Percentiles rank a stretch among this genome's conserved stretches.
Evolutionary conservation across 1,139 yeast species (phyloP).

Genomic region (Sugiyamaella pinicola): DNA sequence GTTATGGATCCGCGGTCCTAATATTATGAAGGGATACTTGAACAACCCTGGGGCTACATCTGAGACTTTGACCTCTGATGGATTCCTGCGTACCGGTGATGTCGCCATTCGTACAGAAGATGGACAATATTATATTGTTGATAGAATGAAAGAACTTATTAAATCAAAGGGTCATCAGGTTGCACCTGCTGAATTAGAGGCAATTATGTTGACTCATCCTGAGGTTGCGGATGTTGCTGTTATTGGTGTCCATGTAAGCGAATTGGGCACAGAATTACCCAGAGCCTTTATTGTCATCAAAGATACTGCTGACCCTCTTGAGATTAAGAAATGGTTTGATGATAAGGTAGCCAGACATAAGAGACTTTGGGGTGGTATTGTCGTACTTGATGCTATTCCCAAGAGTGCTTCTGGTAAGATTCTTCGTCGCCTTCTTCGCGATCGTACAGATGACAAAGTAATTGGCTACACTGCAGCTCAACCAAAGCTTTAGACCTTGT

Average conservation of each 20-base stretch:
- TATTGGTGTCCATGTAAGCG: slow-evolving; percentile 39
- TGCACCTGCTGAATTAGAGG: slow-evolving; percentile 79
- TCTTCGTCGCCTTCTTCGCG: slow-evolving; percentile 40
- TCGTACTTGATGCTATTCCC: slow-evolving; percentile 42
- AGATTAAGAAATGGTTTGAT: slow-evolving; percentile 42
- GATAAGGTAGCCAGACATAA: slow-evolving; percentile 44
- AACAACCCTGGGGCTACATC: slow-evolving; percentile 57
- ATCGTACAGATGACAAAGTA: slow-evolving; percentile 23
- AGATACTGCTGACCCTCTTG: slow-evolving; percentile 31
- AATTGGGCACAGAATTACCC: slow-evolving; percentile 44
- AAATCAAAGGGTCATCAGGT: slow-evolving; percentile 83
- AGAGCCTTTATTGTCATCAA: slow-evolving; percentile 43
- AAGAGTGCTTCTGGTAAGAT: slow-evolving; percentile 47
- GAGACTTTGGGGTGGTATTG: slow-evolving; percentile 46
- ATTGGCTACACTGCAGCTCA: slow-evolving; percentile 27
- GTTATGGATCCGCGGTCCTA: slow-evolving; percentile 69
- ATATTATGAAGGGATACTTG: slow-evolving; percentile 62
- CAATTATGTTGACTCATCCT: slow-evolving; percentile 54
- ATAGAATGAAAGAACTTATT: slow-evolving; percentile 78
- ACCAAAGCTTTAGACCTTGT: slow-evolving; percentile 26
- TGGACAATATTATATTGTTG: slow-evolving; percentile 65
- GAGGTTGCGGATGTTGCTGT: slow-evolving; percentile 44
- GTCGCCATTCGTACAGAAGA: slow-evolving; percentile 57
- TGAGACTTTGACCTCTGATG: slow-evolving; percentile 57
- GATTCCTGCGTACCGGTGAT: slow-evolving; percentile 83